phyloP scores from a whole-genome alignment of 2,329 filamentous ascomycete genomes.

The Huntiella abstrusa region DNA sequence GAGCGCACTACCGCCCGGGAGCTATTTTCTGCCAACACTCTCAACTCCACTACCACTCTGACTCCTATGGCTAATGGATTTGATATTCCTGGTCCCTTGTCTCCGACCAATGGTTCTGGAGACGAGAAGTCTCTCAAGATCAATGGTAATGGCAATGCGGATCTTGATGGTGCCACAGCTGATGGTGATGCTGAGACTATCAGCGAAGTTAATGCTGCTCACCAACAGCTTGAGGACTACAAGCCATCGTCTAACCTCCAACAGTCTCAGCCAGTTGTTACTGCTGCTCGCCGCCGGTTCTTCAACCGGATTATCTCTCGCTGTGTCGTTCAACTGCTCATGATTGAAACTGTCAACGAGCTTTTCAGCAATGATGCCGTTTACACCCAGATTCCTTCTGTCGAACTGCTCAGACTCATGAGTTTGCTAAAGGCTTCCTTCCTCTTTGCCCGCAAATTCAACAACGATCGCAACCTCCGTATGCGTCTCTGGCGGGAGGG shows the following conservation, averaged over 20 bases:
- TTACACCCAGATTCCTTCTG: conserved; percentile 79
- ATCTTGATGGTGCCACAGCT: conserved; percentile 3
- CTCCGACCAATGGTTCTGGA: conserved; percentile 18
- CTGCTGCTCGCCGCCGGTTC: conserved; percentile 77
- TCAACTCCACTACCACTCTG: conserved; percentile 32
- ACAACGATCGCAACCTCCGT: conserved; percentile 87
- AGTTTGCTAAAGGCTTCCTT: conserved; percentile 86
- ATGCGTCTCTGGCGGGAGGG: conserved; percentile 92
- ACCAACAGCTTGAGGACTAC: conserved; percentile 55
- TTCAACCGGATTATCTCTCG: conserved; percentile 99
- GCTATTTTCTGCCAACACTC: conserved; percentile 66
- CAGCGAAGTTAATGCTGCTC: conserved; percentile 5
- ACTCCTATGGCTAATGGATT: conserved; percentile 33
- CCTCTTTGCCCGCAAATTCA: conserved; percentile 92
- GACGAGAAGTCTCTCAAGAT: conserved; percentile 43
- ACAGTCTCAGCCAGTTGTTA: conserved; percentile 81
- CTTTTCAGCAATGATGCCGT: conserved; percentile 95
- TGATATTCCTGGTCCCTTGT: conserved; percentile 28
- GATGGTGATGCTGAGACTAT: conserved; percentile 12
- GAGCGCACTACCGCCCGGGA: conserved; percentile 87
- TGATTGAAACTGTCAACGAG: conserved; percentile 99
- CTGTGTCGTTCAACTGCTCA: conserved; percentile 89
- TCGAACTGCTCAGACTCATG: conserved; percentile 83
- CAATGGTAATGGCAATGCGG: conserved; percentile 26
- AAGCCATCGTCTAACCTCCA: conserved; percentile 57